Base-by-base conservation (phyloP, 2,329 filamentous ascomycete species). In the Bipolaris victoriae region DNA sequence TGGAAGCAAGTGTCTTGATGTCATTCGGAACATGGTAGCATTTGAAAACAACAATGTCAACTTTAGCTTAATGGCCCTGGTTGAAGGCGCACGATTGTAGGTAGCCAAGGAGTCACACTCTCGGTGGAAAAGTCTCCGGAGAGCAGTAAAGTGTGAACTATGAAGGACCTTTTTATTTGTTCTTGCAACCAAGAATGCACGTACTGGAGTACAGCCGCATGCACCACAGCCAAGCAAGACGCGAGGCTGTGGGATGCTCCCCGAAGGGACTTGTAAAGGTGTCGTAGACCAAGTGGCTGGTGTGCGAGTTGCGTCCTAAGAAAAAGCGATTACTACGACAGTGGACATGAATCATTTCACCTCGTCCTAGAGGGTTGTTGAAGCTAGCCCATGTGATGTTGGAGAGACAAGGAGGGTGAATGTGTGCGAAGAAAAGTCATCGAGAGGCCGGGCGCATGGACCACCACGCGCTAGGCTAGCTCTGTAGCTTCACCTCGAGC, bases 91-190 rank as follows among this genome's bases (percentile, higher is more conserved):
- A 20, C 41, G 15, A 7, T 77, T 82, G 80, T 82, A 76, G 79
- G 80, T 79, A 76, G 77, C 71, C 79, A 78, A 79, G 81, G 81
- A 83, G 81, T 82, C 81, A 81, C 79, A 78, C 78, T 79, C 74
- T 75, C 75, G 75, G 73, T 78, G 71, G 78, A 67, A 67, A 69
- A 55, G 43, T 67, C 58, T 69, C 75, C 72, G 72, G 71, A 79
- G 78, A 79, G 80, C 74, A 75, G 80, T 74, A 73, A 74, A 79
- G 77, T 76, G 78, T 81, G 81, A 82, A 83, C 81, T 83, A 83
- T 83, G 81, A 83, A 79, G 79, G 80, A 79, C 80, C 80, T 69
- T 66, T 66, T 62, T 55, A 52, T 64, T 81, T 77, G 58, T 52
- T 83, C 69, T 83, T 72, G 81, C 81, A 83, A 78, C 76, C n/a